A percentile compares a stretch with the other conserved stretches of the same genome.
These are phyloP conservation scores for Phyllosticta citrichinensis DNA, from an alignment of 2,329 filamentous ascomycete genomes.

Conservation along the genomic window DNA sequence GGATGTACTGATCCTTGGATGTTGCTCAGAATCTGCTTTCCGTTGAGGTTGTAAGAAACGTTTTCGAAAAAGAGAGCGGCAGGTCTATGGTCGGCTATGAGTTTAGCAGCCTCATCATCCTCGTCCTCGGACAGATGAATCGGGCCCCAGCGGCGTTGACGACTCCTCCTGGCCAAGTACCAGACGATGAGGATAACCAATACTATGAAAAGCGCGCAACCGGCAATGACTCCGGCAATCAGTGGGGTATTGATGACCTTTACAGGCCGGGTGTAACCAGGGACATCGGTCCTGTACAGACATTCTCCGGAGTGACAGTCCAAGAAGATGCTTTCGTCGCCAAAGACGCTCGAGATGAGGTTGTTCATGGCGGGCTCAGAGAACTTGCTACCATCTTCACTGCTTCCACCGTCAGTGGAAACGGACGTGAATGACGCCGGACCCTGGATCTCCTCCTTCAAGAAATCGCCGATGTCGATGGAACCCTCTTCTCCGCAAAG, in stretches of 20 bases:
- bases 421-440: conserved; percentile 74
- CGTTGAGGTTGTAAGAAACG: conserved; percentile 76
- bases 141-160: conserved; percentile 51
- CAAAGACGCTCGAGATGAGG: conserved; percentile 79
- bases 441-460: conserved; percentile 72
- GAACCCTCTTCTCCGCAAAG: conserved; percentile 87
- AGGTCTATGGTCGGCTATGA: conserved; percentile 86
- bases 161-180: conserved; percentile 72
- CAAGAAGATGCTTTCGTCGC: conserved; percentile 79
- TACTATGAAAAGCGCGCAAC: conserved; percentile 78
- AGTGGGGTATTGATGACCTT: conserved; percentile 96
- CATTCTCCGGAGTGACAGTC: conserved; percentile 83
- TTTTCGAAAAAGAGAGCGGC: conserved; percentile 82
- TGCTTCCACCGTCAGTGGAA: conserved; percentile 44
- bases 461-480: conserved; percentile 83
- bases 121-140: conserved; percentile 77
- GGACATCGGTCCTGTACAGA: conserved; percentile 83
- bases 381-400: conserved; percentile 68
- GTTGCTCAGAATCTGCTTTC: conserved; percentile 70
- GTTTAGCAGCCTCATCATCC: conserved; percentile 70
- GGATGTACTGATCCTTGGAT: conserved; percentile 83
- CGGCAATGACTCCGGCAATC: conserved; percentile 87
- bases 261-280: conserved; percentile 77
- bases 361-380: conserved; percentile 88
- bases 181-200: conserved; percentile 72